A percentile compares a stretch with the other conserved stretches of the same genome.
Evolutionary conservation across 306 rosid species (phyloP).

Genomic region (Dryas alaskensis): DNA sequence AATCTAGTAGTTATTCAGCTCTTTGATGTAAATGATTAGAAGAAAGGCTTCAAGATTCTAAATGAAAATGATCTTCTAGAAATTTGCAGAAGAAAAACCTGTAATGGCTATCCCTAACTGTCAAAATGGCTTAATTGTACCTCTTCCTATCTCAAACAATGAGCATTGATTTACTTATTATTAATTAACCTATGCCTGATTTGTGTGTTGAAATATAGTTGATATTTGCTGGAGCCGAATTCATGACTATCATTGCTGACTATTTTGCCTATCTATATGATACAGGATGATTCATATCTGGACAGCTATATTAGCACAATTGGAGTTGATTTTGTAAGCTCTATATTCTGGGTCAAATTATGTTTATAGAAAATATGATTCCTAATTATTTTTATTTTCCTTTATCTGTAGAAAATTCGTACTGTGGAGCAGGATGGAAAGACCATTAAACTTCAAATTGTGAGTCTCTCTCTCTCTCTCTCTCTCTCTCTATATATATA

Average conservation of each 20-base stretch:
- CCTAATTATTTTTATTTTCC: neutral
- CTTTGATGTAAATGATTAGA: neutral
- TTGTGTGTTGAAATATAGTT: neutral
- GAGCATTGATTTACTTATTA: neutral
- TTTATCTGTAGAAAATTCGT: conserved; percentile 42
- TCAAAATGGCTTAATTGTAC: neutral
- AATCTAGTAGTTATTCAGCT: neutral
- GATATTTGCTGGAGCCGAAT: conserved; percentile 5
- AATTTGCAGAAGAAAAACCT: neutral
- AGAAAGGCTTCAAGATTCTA: no score
- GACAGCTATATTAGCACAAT: conserved; percentile 60
- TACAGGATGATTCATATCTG: conserved; percentile 52
- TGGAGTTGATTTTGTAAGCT: conserved; percentile 60
- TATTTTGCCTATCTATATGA: neutral
- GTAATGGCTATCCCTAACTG: neutral
- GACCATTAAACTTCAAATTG: conserved; percentile 57
- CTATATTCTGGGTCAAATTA: neutral
- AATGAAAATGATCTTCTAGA: no score
- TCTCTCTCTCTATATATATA: neutral
- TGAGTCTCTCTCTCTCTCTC: conserved; percentile 20
- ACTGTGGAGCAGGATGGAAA: conserved; percentile 60
- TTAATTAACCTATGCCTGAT: neutral
- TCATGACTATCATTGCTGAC: conserved; percentile 4
- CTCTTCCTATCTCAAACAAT: no score
- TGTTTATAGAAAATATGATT: neutral